Conservation (phyloP, 2,329 filamentous ascomycete genomes). For the Hypoxylon sp. region DNA sequence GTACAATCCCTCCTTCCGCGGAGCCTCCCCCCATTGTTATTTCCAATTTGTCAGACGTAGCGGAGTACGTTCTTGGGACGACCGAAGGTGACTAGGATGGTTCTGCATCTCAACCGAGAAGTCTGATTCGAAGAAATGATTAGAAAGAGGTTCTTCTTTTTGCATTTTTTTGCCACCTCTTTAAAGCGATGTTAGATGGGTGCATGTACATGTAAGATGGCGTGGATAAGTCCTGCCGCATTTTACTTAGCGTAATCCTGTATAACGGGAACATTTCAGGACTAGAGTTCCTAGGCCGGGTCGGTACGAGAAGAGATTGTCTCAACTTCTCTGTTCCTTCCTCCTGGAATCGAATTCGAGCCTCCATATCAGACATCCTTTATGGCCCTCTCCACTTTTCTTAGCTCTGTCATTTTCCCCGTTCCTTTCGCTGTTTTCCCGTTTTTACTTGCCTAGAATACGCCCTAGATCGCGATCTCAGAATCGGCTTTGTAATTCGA, state of each 20-base stretch:
- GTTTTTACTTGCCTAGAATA: too few species aligned
- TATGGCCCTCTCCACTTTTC: conserved; percentile 23
- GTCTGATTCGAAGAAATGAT: conserved; percentile 33
- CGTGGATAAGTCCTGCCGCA: conserved; percentile 33
- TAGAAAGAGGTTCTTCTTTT: conserved; percentile 13
- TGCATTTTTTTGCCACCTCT: conserved; percentile 36
- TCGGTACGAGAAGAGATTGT: conserved; percentile 13
- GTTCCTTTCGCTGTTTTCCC: conserved; percentile 1
- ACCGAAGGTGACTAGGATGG: conserved; percentile 21
- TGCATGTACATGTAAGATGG: conserved; percentile 20
- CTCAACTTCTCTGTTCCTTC: conserved; percentile 15
- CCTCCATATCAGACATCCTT: conserved; percentile 26
- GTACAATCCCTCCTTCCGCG: conserved; percentile 16
- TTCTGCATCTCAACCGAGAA: conserved; percentile 10
- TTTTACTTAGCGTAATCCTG: conserved; percentile 27
- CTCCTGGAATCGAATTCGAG: conserved; percentile 22
- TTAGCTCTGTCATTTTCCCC: conserved; percentile 9
- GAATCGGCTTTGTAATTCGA: conserved; percentile 25
- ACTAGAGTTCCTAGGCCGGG: conserved; percentile 1
- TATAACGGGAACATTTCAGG: conserved; percentile 4
- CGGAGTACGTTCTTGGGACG: conserved; percentile 19
- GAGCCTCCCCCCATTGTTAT: conserved; percentile 34
- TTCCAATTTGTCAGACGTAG: conserved; percentile 42
- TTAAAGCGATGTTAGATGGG: conserved; percentile 23
- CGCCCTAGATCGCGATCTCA: conserved; percentile 28